Evolutionary conservation across 2,329 filamentous ascomycete genomes (phyloP), one percentile per base, ranked within the genome.

Genomic region (Pseudofabraea citricarpa): DNA sequence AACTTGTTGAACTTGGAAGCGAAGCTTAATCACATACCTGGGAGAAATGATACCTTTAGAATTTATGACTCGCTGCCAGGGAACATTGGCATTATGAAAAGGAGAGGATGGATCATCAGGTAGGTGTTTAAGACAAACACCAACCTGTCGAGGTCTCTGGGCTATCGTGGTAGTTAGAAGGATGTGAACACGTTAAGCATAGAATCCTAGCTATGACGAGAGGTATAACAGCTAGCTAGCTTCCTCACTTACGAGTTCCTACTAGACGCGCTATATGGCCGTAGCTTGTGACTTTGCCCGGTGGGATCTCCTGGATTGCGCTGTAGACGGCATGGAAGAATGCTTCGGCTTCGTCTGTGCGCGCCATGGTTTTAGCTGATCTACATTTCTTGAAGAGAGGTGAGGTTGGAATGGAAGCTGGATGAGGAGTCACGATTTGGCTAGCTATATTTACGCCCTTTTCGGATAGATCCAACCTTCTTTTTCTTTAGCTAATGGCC

Each of bases 31-130:
- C n/a, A 27, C 22, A 53, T 58, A 91, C 88, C 90, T 79, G 6
- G 86, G 86, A 35, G 90, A 95, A 53, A 97, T 94, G 46, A 80
- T 72, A 18, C 91, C 90, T 65, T 87, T 91, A 12, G 87, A 71
- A 63, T 91, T 95, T 61, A 97, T 85, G 47, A 97, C 87, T 45
- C 93, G 74, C 70, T 97, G 91, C 91, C 91, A 97, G 0, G 91
- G 91, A 3, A 97, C 91, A 52, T 85, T 96, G 19, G 70, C 72
- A 46, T 76, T 72, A 63, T 95, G 84, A 67, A 85, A 94, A 45
- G 65, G 72, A 43, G 61, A 52, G 0, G 68, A 62, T 0, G 69
- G 56, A 45, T 77, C 72, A 10, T 56, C 49, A 1, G 90, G 79
- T 10, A 97, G 79, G 61, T 95, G 84, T 63, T 95, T 96, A 20